Conservation (phyloP, 345 rosid genomes). For the Adansonia digitata region DNA sequence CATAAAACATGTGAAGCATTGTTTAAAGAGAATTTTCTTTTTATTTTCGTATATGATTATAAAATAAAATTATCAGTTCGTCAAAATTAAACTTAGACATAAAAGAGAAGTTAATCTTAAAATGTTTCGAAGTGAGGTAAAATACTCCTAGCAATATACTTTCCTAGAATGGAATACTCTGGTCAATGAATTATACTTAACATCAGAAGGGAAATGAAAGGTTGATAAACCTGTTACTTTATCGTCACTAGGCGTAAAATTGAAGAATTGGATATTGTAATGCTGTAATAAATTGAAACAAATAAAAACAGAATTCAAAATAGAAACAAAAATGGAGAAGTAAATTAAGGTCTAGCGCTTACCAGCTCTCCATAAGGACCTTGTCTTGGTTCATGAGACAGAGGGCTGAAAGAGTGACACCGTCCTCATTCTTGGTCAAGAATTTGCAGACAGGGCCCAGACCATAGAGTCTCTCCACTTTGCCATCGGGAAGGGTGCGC, state of each 20-base stretch:
- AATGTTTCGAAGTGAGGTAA: background rate
- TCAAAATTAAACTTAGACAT: background rate
- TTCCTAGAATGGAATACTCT: background rate
- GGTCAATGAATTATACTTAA: background rate
- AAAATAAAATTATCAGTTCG: background rate
- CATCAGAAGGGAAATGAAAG: background rate
- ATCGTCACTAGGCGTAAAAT: background rate
- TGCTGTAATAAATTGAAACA: background rate
- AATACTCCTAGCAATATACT: background rate
- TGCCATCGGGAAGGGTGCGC: background rate
- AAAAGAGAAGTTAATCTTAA: no score
- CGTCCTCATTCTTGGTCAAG: background rate
- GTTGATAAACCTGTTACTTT: background rate
- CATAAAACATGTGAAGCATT: background rate
- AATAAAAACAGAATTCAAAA: no score
- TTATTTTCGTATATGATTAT: background rate
- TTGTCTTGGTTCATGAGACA: background rate
- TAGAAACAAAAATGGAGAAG: background rate
- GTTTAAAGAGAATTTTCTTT: background rate
- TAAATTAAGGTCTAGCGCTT: background rate
- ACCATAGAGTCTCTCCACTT: background rate
- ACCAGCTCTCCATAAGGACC: background rate
- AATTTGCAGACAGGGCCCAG: background rate
- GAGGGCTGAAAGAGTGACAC: background rate
- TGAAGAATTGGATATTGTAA: background rate